These are phyloP conservation scores for Emmonsiellopsis sp. DNA, from an alignment of 2,329 filamentous ascomycete species.

Conservation along the genomic window DNA sequence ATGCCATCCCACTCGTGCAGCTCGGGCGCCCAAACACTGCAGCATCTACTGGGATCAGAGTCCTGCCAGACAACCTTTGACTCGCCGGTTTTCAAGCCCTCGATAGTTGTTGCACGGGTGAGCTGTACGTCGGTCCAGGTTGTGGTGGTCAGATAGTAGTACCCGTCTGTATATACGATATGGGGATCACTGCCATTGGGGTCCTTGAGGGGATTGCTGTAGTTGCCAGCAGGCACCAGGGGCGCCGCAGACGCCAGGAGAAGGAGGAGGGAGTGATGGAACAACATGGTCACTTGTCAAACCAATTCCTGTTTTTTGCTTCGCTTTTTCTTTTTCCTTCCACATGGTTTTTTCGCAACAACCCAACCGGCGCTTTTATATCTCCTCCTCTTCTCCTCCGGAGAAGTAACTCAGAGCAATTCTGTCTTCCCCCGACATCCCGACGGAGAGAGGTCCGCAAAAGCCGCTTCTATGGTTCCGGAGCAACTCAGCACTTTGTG, in stretches of 20 bases:
- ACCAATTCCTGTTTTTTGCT: too few species aligned
- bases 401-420: too few species aligned
- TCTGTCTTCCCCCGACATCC: too few species aligned
- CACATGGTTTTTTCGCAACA: too few species aligned
- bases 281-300: neutral
- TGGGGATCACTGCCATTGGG: constrained; percentile 44
- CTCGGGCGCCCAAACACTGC: constrained; percentile 50
- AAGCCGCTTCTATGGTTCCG: too few species aligned
- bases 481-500: too few species aligned
- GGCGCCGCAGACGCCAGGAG: neutral
- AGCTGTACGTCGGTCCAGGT: constrained; percentile 47
- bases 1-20: neutral
- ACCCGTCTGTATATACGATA: constrained; percentile 42
- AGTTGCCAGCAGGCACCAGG: neutral
- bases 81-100: constrained; percentile 44
- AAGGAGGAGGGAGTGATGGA: neutral
- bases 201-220: constrained; percentile 42
- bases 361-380: too few species aligned
- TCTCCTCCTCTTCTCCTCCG: too few species aligned
- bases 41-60: constrained; percentile 35
- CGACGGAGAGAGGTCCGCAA: too few species aligned
- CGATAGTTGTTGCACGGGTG: constrained; percentile 42
- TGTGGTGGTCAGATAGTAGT: constrained; percentile 48
- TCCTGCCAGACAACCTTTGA: constrained; percentile 43
- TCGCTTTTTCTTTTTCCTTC: too few species aligned